Evolutionary conservation across 768 basidiomycete species (phyloP).

Genomic region (Mycena galopus): DNA sequence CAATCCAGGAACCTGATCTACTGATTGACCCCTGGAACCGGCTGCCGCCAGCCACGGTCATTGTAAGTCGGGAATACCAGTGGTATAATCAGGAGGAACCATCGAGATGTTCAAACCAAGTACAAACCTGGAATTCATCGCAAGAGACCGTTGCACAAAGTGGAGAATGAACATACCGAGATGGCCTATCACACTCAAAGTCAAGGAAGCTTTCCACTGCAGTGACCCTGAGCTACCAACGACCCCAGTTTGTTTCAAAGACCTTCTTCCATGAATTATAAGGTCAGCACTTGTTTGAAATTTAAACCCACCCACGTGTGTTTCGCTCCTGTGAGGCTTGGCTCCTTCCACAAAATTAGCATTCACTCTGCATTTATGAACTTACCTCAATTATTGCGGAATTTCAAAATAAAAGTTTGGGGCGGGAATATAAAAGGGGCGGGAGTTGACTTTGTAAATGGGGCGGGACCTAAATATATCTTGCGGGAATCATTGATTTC

Average conservation of each 20-base stretch:
- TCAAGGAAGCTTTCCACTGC: neutral
- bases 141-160: neutral
- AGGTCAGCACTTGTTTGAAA: constrained; percentile 1
- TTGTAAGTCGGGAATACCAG: neutral
- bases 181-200: neutral
- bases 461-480: constrained; percentile 10
- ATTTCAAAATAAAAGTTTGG: neutral
- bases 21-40: neutral
- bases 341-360: constrained; percentile 10
- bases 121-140: neutral
- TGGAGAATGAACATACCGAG: neutral
- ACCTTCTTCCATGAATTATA: neutral
- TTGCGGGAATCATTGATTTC: constrained; percentile 7
- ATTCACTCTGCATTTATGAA: constrained; percentile 11
- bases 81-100: neutral
- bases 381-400: constrained; percentile 4
- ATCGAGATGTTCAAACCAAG: neutral
- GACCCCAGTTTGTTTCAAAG: neutral
- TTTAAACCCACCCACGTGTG: neutral
- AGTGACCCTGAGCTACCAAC: neutral
- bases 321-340: constrained; percentile 5
- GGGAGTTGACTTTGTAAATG: constrained; percentile 2
- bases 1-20: neutral
- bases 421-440: neutral
- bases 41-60: neutral